phyloP scores from a whole-genome alignment of 306 rosid genomes.

The Delonix regia region DNA sequence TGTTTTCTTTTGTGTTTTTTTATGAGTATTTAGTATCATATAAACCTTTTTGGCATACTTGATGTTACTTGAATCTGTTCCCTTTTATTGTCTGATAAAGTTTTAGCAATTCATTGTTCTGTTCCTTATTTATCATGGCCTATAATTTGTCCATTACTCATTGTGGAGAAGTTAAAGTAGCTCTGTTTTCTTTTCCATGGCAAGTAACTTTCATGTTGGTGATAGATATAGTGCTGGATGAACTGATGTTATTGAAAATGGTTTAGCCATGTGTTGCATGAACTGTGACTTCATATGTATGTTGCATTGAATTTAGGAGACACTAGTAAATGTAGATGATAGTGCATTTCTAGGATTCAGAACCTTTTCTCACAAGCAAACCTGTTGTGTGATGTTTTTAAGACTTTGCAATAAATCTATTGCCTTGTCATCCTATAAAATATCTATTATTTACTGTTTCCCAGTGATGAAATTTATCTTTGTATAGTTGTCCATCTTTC shows the following conservation, averaged over 20 bases:
- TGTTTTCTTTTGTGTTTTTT: conserved; percentile 38
- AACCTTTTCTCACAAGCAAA: background rate
- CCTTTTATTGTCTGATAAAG: background rate
- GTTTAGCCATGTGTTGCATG: conserved; percentile 7
- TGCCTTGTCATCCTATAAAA: conserved; percentile 7
- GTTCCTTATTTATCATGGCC: conserved; percentile 9
- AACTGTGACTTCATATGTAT: conserved; percentile 24
- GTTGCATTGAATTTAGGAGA: background rate
- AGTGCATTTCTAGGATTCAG: background rate
- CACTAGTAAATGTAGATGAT: background rate
- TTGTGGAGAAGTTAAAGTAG: background rate
- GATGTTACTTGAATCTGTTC: conserved; percentile 19
- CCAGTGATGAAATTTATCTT: conserved; percentile 16
- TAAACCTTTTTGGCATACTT: background rate
- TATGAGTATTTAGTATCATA: conserved; percentile 20
- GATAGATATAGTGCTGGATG: background rate
- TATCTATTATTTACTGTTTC: conserved; percentile 20
- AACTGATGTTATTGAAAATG: conserved; percentile 29
- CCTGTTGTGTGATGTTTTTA: conserved; percentile 12
- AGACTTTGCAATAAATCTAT: conserved; percentile 16
- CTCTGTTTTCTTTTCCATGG: conserved; percentile 15
- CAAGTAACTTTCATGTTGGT: background rate
- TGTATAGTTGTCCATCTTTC: conserved; percentile 13
- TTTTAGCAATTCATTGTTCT: background rate
- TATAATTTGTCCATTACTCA: background rate